phyloP scores from a whole-genome alignment of 331 rosid genomes.

The Dryas integrifolia region DNA sequence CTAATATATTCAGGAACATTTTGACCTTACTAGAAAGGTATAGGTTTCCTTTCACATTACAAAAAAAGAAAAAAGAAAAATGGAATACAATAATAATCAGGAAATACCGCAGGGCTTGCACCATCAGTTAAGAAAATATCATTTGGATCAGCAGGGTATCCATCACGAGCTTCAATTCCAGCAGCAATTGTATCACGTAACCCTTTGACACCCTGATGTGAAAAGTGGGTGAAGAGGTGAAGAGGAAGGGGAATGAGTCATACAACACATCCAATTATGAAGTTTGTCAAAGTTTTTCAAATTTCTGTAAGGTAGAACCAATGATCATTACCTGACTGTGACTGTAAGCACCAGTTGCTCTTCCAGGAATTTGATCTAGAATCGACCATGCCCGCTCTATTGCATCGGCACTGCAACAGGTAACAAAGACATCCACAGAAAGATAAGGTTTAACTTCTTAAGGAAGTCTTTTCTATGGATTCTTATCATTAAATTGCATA shows the following conservation, averaged over 20 bases:
- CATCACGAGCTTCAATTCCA: slow-evolving; percentile 87
- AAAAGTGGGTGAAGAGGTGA: slow-evolving; percentile 19
- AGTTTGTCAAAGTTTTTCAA: neutral
- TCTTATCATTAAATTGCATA: neutral
- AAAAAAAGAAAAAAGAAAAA: neutral
- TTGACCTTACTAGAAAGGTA: neutral
- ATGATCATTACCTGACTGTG: slow-evolving; percentile 77
- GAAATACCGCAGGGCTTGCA: slow-evolving; percentile 84
- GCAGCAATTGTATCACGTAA: slow-evolving; percentile 85
- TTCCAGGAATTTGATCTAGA: slow-evolving; percentile 89
- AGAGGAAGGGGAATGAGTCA: slow-evolving; percentile 24
- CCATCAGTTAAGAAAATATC: slow-evolving; percentile 91
- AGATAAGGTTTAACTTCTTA: slow-evolving; percentile 5
- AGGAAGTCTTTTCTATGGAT: neutral
- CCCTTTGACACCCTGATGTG: slow-evolving; percentile 76
- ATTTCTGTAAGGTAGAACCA: slow-evolving; percentile 3
- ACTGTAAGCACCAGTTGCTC: slow-evolving; percentile 98
- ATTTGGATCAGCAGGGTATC: slow-evolving; percentile 71
- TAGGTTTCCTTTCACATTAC: no score
- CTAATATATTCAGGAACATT: neutral
- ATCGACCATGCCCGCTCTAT: slow-evolving; percentile 78
- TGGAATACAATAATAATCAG: neutral
- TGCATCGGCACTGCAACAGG: slow-evolving; percentile 65
- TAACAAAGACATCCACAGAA: slow-evolving; percentile 21
- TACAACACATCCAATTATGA: neutral